Conservation (phyloP, 805 yeast genomes). For the Debaryomyces maramus region DNA sequence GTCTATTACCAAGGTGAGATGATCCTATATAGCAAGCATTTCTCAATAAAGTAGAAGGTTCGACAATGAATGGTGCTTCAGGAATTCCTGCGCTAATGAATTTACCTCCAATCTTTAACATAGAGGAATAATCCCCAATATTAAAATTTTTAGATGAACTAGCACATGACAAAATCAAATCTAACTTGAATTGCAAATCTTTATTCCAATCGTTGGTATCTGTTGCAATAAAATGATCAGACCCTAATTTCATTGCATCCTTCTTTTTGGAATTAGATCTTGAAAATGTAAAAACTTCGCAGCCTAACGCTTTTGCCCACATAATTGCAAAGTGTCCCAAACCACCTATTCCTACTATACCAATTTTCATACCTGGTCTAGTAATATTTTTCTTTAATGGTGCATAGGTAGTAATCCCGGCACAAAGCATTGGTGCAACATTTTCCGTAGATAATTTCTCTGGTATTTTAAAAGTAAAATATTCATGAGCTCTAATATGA, state of each 20-base stretch:
- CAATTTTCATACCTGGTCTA: conserved; percentile 46
- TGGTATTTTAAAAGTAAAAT: conserved; percentile 50
- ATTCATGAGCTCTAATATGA: conserved; percentile 43
- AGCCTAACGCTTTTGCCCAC: conserved; percentile 62
- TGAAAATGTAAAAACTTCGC: conserved; percentile 36
- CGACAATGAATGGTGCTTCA: conserved; percentile 30
- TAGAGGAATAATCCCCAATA: conserved; percentile 45
- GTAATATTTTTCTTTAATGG: conserved; percentile 48
- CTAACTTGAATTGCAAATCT: conserved; percentile 37
- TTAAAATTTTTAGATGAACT: conserved; percentile 51
- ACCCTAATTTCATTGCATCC: conserved; percentile 33
- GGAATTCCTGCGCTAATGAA: conserved; percentile 49
- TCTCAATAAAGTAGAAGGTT: conserved; percentile 23
- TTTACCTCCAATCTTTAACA: conserved; percentile 24
- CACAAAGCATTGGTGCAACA: conserved; percentile 58
- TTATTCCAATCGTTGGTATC: conserved; percentile 42
- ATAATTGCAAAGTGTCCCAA: conserved; percentile 62
- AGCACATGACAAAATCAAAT: conserved; percentile 55
- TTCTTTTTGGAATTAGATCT: conserved; percentile 28
- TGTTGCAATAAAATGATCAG: conserved; percentile 46
- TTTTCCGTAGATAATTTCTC: conserved; percentile 38
- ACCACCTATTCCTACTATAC: conserved; percentile 66
- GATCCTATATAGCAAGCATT: conserved; percentile 31
- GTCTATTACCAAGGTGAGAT: conserved; percentile 36
- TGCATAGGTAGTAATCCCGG: conserved; percentile 54